A percentile compares a stretch with the other conserved stretches of the same genome.
Conservation (phyloP, 2,329 filamentous ascomycete genomes). For the Chaetomiaceae sp. region DNA sequence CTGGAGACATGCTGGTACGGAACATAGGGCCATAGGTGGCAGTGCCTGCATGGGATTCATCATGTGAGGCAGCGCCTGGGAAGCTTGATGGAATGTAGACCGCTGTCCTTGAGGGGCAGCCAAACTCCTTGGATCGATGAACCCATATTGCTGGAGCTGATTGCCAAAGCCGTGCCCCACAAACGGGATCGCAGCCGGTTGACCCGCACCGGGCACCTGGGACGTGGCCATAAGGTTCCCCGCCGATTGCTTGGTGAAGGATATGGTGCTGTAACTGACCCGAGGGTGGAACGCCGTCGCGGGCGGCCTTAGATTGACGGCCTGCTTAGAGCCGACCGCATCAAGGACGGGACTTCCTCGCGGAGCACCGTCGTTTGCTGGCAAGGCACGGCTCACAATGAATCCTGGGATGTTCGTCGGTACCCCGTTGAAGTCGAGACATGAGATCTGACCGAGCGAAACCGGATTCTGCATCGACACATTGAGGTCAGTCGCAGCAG, state of each 20-base stretch:
- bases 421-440: slow-evolving; percentile 13
- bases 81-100: no score
- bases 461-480: not conserved
- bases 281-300: not conserved
- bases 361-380: slow-evolving; percentile 1
- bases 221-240: slow-evolving; percentile 12
- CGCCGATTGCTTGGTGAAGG: slow-evolving; percentile 16
- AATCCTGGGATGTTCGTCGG: slow-evolving; percentile 4
- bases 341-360: not conserved
- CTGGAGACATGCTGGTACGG: no score
- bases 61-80: no score
- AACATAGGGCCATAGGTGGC: no score
- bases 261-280: slow-evolving; percentile 7
- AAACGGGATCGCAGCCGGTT: no score
- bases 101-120: no score
- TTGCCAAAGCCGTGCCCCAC: no score
- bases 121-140: no score
- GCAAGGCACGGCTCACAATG: slow-evolving; percentile 6
- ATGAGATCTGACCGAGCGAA: slow-evolving; percentile 14
- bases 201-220: not conserved
- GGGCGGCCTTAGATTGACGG: not conserved
- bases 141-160: no score
- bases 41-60: no score
- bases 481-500: not conserved
- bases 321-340: not conserved